Conservation (phyloP, 306 rosid genomes). For the Cicer chorassanicum region DNA sequence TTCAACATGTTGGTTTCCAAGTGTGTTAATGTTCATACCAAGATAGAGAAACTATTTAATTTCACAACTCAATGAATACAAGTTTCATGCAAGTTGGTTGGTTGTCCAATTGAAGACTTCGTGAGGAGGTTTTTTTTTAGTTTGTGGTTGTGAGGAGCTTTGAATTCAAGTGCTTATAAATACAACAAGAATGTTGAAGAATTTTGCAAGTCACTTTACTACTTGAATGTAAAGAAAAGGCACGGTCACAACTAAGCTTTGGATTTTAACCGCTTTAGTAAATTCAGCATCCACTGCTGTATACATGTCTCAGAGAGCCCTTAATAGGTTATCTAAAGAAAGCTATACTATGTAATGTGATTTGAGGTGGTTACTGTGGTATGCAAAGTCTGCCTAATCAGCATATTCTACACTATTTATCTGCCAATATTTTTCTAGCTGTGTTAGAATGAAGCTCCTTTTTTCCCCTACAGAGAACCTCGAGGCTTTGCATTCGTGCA, state of each 20-base stretch:
- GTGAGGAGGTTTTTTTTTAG: constrained; percentile 57
- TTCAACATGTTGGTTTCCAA: constrained; percentile 79
- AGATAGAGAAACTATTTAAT: constrained; percentile 78
- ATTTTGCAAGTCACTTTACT: constrained; percentile 80
- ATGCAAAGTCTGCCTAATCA: constrained; percentile 54
- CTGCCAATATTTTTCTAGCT: constrained; percentile 42
- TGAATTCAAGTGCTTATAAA: constrained; percentile 78
- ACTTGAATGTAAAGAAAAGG: constrained; percentile 74
- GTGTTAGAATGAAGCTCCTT: constrained; percentile 47
- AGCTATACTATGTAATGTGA: constrained; percentile 56
- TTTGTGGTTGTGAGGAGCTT: constrained; percentile 71
- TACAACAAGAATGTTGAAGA: constrained; percentile 77
- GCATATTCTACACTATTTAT: constrained; percentile 45
- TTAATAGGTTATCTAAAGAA: constrained; percentile 54
- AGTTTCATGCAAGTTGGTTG: constrained; percentile 78
- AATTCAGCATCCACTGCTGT: constrained; percentile 62
- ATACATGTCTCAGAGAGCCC: constrained; percentile 49
- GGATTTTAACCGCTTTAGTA: constrained; percentile 60
- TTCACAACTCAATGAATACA: constrained; percentile 68
- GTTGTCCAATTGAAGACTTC: constrained; percentile 71
- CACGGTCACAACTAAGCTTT: constrained; percentile 69
- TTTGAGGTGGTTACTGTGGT: constrained; percentile 52
- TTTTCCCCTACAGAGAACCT: constrained; percentile 75
- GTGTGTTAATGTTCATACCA: constrained; percentile 74
- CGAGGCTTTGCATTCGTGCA: constrained; percentile 99